A percentile compares a stretch with the other conserved stretches of the same genome.
Evolutionary conservation across 2,329 filamentous ascomycete species (phyloP).

Genomic region (Rugonectria rugulosa): DNA sequence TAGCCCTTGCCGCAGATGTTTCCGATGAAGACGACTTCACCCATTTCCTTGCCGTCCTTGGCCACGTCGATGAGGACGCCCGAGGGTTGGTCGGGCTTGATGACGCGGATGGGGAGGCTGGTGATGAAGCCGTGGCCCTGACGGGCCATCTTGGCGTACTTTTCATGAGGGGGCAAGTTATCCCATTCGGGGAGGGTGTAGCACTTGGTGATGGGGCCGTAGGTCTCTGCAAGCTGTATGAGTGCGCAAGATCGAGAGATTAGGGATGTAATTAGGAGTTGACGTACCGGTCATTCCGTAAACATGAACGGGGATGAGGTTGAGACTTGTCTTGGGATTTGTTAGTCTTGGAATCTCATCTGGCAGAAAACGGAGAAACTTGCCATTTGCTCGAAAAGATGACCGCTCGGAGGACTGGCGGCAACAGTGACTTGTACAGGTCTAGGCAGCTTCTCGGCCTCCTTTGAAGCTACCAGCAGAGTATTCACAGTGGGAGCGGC

Average conservation of each 20-base stretch:
- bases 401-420: slow-evolving; percentile 86
- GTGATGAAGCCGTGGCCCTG: slow-evolving; percentile 94
- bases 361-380: not conserved
- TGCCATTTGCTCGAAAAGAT: slow-evolving; percentile 94
- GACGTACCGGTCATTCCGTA: slow-evolving; percentile 74
- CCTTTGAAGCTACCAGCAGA: slow-evolving; percentile 79
- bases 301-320: slow-evolving; percentile 89
- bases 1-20: slow-evolving; percentile 95
- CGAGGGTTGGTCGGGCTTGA: slow-evolving; percentile 78
- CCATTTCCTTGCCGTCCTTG: slow-evolving; percentile 58
- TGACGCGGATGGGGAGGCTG: slow-evolving; percentile 79
- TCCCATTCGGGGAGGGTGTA: slow-evolving; percentile 90
- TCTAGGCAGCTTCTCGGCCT: slow-evolving; percentile 73
- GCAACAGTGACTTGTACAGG: slow-evolving; percentile 90
- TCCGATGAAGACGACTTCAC: slow-evolving; percentile 78
- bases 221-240: slow-evolving; percentile 68
- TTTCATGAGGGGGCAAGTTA: slow-evolving; percentile 73
- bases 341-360: slow-evolving; percentile 13
- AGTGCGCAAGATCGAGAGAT: not conserved
- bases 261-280: too few species aligned
- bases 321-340: slow-evolving; percentile 61
- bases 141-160: slow-evolving; percentile 88
- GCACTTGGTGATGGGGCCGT: slow-evolving; percentile 94
- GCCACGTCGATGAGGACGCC: slow-evolving; percentile 58
- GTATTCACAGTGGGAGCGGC: slow-evolving; percentile 97